These are phyloP conservation scores for Polygonum aviculare DNA, from an alignment of 148 eudicot species.

Conservation along the genomic window DNA sequence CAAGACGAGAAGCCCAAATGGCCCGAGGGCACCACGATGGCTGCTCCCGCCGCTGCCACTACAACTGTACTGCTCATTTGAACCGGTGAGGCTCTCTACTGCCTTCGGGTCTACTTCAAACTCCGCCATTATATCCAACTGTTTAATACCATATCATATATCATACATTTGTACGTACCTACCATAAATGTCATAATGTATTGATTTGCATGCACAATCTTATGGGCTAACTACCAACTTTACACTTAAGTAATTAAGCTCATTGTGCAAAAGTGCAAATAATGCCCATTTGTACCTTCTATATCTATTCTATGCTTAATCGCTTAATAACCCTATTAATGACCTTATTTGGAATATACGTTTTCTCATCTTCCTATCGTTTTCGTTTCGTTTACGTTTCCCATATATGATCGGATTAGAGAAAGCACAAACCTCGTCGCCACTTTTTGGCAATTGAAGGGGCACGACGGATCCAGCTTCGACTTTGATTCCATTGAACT, in stretches of 20 bases:
- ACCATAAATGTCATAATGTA: no score
- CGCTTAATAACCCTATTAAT: no score
- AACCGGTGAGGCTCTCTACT: constrained; percentile 24
- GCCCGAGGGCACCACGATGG: constrained; percentile 63
- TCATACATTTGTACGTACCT: not conserved
- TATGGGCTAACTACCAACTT: no score
- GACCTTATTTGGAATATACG: no score
- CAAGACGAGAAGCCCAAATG: constrained; percentile 50
- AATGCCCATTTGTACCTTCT: no score
- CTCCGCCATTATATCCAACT: constrained; percentile 63
- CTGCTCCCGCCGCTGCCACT: constrained; percentile 37
- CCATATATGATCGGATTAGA: not conserved
- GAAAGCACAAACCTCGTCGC: constrained; percentile 30
- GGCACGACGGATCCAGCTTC: constrained; percentile 43
- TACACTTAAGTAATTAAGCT: no score
- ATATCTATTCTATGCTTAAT: no score
- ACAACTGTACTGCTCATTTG: constrained; percentile 36
- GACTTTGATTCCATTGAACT: constrained; percentile 28
- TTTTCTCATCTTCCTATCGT: no score
- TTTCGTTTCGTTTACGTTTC: no score
- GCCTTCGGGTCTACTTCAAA: constrained; percentile 37
- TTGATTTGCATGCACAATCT: no score
- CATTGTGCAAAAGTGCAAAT: no score
- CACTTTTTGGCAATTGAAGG: constrained; percentile 25
- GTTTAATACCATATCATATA: constrained; percentile 2